phyloP scores from a whole-genome alignment of 75 land plant species.

The Pinus taeda region DNA sequence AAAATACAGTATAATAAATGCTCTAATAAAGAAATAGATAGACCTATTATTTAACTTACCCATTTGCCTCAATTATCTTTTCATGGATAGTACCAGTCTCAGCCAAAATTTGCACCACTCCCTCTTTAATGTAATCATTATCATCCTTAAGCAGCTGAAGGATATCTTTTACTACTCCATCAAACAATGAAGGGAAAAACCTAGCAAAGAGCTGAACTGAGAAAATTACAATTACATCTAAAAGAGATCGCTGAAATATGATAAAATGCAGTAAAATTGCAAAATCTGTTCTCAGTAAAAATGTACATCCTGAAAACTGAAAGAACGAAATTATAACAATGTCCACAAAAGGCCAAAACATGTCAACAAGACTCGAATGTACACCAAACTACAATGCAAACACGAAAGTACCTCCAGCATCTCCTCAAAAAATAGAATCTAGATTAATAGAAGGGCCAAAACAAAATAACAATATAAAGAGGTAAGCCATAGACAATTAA shows the following conservation, averaged over 20 bases:
- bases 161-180: slow-evolving; percentile 56
- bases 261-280: neutral
- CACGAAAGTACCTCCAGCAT: no score
- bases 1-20: neutral
- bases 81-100: slow-evolving; percentile 66
- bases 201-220: slow-evolving; percentile 52
- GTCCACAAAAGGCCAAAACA: no score
- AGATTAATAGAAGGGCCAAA: no score
- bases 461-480: no score
- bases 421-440: no score
- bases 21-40: neutral
- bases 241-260: neutral
- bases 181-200: slow-evolving; percentile 47
- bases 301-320: neutral
- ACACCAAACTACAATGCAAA: no score
- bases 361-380: no score
- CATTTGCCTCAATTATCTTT: slow-evolving; percentile 35
- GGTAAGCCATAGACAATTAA: no score
- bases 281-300: neutral
- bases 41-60: slow-evolving; percentile 18
- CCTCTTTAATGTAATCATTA: slow-evolving; percentile 66
- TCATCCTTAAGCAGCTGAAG: slow-evolving; percentile 60
- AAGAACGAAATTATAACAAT: neutral
- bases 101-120: slow-evolving; percentile 58
- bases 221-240: neutral